phyloP scores from a whole-genome alignment of 805 yeast genomes.

The Teunomyces kruisii region DNA sequence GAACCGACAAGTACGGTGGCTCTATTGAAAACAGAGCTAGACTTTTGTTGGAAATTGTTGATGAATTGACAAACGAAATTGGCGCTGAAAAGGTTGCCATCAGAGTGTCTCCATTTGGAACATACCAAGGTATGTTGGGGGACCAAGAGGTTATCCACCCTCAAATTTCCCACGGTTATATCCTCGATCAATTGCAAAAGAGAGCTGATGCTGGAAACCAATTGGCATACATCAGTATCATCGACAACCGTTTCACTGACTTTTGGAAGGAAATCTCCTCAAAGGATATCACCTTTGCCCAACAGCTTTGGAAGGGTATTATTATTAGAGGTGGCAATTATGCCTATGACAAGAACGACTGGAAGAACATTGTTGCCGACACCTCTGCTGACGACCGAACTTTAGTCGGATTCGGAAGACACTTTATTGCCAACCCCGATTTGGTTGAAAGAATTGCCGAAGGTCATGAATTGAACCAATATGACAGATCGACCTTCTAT shows the following conservation, averaged over 20 bases:
- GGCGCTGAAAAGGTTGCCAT: constrained; percentile 52
- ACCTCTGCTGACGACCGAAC: constrained; percentile 16
- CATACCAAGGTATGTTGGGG: constrained; percentile 33
- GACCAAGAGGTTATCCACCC: constrained; percentile 30
- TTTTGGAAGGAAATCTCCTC: constrained; percentile 17
- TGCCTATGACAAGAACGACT: constrained; percentile 23
- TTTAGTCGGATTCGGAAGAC: constrained; percentile 46
- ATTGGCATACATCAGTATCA: constrained; percentile 34
- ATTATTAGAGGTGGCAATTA: constrained; percentile 25
- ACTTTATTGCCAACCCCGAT: constrained; percentile 57
- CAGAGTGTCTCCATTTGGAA: constrained; percentile 48
- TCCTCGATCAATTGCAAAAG: constrained; percentile 40
- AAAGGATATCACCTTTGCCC: constrained; percentile 21
- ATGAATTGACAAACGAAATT: constrained; percentile 48
- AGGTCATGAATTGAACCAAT: constrained; percentile 39
- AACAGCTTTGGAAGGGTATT: constrained; percentile 34
- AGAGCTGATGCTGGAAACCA: constrained; percentile 21
- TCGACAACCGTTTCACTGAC: constrained; percentile 34
- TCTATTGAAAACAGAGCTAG: constrained; percentile 43
- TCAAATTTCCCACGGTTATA: constrained; percentile 39
- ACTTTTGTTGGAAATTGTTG: constrained; percentile 48
- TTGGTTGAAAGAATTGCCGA: constrained; percentile 44
- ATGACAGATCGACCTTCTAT: constrained; percentile 52
- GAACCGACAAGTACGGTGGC: constrained; percentile 47
- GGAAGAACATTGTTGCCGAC: constrained; percentile 8